Evolutionary conservation across 768 basidiomycete species (phyloP), one percentile per base, ranked within the genome.

Genomic region (Amanita muscaria): DNA sequence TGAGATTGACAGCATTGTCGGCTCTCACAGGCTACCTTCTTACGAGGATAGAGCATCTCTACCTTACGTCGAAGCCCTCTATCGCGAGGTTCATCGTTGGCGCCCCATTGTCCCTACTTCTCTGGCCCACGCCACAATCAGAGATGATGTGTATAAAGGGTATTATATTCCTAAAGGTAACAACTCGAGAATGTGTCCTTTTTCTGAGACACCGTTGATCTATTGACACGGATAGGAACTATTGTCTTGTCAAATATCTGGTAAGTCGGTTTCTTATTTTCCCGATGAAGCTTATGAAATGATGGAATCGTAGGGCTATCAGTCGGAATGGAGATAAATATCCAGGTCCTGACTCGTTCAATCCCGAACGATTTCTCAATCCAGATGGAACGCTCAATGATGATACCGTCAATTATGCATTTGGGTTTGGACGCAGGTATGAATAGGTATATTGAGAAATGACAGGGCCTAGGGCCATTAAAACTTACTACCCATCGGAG

Each of bases 331-430:
- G 67, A 41, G 53, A 48, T 0, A 64, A 59, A 45, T 81, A 77
- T 59, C 64, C 67, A 8, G 62, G 77, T 32, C 69, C 80, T 3
- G 64, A 70, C 42, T 49, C 48, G 1, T 81, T 80, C 58, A 61
- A 66, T n/a, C 80, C 81, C 3, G 73, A 76, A 47, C 66, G 80
- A 31, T 76, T 73, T 61, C 53, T 82, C 43, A 63, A 49, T 2
- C 38, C 48, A 6, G 46, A 59, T 7, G 59, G 60, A 6, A 48
- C 49, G 19, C 39, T 62, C 8, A 62, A 59, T 14, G 52, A 59
- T 15, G 56, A 56, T 32, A 49, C 52, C 32, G 34, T 40, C 11
- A 25, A 49, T 19, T 49, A 57, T n/a, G 47, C 51, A 7, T 66
- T 64, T 44, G 64, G 62, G 3, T 64, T 64, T 48, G 64, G 63